Percentiles rank a stretch among this genome's conserved stretches.
Evolutionary conservation across 495 filamentous ascomycete genomes (phyloP).

Genomic region (Sporormia fimetaria): DNA sequence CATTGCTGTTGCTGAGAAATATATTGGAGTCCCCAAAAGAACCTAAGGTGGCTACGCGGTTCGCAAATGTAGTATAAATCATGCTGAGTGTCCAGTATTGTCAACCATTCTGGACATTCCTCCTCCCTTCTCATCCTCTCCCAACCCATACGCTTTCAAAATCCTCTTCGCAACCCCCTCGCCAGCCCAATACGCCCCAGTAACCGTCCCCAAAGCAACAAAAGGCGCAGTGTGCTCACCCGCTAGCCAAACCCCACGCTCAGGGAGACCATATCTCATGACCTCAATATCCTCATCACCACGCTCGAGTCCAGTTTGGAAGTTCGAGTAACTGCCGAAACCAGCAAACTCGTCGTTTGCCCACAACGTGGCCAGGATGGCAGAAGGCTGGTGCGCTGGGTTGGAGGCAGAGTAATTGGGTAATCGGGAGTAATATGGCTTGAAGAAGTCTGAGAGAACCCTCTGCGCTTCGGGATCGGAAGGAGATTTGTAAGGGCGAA

Average conservation of each 20-base stretch:
- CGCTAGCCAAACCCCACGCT: constrained; percentile 74
- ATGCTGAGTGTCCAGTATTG: no score
- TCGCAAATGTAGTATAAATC: no score
- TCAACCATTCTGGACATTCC: no score
- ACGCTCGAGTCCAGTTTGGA: constrained; percentile 63
- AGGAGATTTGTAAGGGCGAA: constrained; percentile 36
- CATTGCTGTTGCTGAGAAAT: no score
- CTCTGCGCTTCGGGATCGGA: constrained; percentile 32
- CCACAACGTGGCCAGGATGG: constrained; percentile 66
- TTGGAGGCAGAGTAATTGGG: constrained; percentile 47
- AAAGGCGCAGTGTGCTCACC: constrained; percentile 93
- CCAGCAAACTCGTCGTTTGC: constrained; percentile 71
- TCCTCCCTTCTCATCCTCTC: constrained; percentile 10
- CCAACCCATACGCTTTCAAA: constrained; percentile 30
- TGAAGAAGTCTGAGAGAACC: constrained; percentile 50
- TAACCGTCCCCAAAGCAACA: constrained; percentile 73
- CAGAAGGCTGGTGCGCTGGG: constrained; percentile 50
- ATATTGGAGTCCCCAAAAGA: no score
- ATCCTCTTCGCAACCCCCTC: constrained; percentile 64
- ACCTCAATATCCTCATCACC: constrained; percentile 62
- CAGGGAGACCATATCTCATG: constrained; percentile 58
- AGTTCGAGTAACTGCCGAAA: constrained; percentile 83
- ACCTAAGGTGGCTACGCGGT: no score
- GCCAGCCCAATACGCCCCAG: constrained; percentile 88
- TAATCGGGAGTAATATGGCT: constrained; percentile 64